These are phyloP conservation scores for Gnomoniopsis sp. DNA, from an alignment of 2,329 filamentous ascomycete species.

Conservation along the genomic window DNA sequence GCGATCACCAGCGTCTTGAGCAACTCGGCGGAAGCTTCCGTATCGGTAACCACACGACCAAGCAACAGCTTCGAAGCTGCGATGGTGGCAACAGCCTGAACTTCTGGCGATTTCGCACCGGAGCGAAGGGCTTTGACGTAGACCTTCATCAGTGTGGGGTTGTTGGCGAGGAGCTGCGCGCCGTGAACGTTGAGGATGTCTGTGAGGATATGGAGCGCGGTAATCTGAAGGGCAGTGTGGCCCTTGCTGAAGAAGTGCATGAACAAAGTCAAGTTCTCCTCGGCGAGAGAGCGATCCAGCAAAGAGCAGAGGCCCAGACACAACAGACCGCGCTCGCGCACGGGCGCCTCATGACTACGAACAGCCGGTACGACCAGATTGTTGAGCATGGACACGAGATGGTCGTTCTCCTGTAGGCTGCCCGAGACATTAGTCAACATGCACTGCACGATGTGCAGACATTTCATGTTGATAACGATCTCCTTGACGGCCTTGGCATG, in stretches of 20 bases:
- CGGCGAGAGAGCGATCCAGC: conserved; percentile 84
- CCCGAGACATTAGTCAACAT: conserved; percentile 93
- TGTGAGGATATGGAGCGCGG: conserved; percentile 84
- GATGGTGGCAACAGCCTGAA: conserved; percentile 77
- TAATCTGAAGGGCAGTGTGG: conserved; percentile 84
- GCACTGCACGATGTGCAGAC: conserved; percentile 93
- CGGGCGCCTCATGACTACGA: conserved; percentile 85
- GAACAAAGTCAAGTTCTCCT: conserved; percentile 89
- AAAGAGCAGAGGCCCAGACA: conserved; percentile 90
- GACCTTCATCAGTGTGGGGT: conserved; percentile 74
- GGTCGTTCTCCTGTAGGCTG: conserved; percentile 81
- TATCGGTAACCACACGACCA: conserved; percentile 71
- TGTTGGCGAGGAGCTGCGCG: conserved; percentile 66
- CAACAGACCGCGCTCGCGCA: conserved; percentile 83
- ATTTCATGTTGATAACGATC: conserved; percentile 98
- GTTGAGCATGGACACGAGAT: conserved; percentile 97
- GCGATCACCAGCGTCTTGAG: conserved; percentile 79
- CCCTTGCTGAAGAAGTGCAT: conserved; percentile 96
- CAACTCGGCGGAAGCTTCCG: conserved; percentile 65
- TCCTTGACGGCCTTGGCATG: conserved; percentile 77
- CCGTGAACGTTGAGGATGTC: conserved; percentile 92
- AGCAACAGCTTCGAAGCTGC: conserved; percentile 85
- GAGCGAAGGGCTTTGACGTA: conserved; percentile 78
- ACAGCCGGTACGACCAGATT: conserved; percentile 95
- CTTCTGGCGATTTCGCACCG: conserved; percentile 63